Conservation (phyloP, 768 basidiomycete genomes). For the Paxillus involutus region DNA sequence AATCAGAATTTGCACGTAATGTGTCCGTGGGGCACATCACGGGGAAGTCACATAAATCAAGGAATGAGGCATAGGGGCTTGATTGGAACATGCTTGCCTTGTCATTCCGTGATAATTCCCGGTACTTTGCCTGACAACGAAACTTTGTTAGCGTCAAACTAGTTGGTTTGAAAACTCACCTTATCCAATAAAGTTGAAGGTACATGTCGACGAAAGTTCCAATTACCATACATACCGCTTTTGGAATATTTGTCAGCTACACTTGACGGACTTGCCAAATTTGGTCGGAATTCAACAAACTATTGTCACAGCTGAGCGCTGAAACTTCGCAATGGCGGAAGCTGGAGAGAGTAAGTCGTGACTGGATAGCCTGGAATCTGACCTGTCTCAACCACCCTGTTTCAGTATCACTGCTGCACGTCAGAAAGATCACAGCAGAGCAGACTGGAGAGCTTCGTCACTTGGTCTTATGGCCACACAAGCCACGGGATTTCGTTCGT, state of each 20-base stretch:
- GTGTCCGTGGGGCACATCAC: constrained; percentile 5
- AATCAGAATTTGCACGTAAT: constrained; percentile 16
- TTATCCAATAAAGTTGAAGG: not conserved
- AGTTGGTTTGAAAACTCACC: not conserved
- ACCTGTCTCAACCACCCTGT: not conserved
- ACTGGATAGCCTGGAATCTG: not conserved
- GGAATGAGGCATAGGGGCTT: not conserved
- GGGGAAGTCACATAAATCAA: not conserved
- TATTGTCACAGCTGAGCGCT: no score
- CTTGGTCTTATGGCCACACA: constrained; percentile 57
- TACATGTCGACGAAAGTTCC: not conserved
- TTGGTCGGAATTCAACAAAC: no score
- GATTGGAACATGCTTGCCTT: not conserved
- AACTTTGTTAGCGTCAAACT: not conserved
- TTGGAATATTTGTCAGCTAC: not conserved
- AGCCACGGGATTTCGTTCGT: constrained; percentile 46
- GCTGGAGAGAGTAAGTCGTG: constrained; percentile 13
- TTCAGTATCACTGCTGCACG: constrained; percentile 12
- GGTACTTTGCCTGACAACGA: not conserved
- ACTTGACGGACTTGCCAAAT: no score
- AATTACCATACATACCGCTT: not conserved
- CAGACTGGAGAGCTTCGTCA: constrained; percentile 53
- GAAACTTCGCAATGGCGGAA: not conserved
- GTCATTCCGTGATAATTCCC: not conserved
- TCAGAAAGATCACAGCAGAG: constrained; percentile 37